Conservation (phyloP, 805 yeast species). For the Hanseniaspora clermontiae region DNA sequence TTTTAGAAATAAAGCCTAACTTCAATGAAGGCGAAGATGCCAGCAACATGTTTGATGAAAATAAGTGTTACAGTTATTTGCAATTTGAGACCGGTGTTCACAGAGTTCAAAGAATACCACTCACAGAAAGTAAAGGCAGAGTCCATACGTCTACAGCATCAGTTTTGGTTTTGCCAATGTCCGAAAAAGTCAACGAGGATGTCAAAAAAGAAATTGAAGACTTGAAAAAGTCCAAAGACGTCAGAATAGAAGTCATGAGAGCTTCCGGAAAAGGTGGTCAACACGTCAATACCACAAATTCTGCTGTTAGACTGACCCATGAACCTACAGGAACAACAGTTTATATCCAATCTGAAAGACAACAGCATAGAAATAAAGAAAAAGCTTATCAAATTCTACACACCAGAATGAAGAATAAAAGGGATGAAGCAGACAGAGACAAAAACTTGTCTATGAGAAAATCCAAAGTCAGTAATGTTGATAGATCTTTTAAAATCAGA, state of each 20-base stretch:
- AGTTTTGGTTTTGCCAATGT: slow-evolving; percentile 77
- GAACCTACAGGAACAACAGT: slow-evolving; percentile 83
- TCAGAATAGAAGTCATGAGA: slow-evolving; percentile 91
- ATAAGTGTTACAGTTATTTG: slow-evolving; percentile 61
- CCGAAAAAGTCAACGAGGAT: slow-evolving; percentile 35
- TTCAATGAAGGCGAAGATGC: background rate
- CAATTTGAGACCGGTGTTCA: slow-evolving; percentile 91
- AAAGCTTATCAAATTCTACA: slow-evolving; percentile 75
- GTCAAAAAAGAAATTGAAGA: slow-evolving; percentile 19
- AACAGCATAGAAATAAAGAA: slow-evolving; percentile 89
- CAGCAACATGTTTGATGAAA: slow-evolving; percentile 33
- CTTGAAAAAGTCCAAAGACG: slow-evolving; percentile 54
- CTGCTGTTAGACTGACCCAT: slow-evolving; percentile 89
- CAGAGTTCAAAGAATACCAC: slow-evolving; percentile 87
- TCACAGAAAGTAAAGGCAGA: slow-evolving; percentile 85
- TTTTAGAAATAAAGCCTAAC: slow-evolving; percentile 37
- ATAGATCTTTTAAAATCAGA: slow-evolving; percentile 82
- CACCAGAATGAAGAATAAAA: slow-evolving; percentile 69
- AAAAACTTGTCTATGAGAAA: slow-evolving; percentile 56
- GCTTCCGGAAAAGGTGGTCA: slow-evolving; percentile 97
- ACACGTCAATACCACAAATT: slow-evolving; percentile 93
- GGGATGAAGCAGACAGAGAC: slow-evolving; percentile 34
- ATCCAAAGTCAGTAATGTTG: slow-evolving; percentile 78
- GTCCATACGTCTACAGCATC: slow-evolving; percentile 95
- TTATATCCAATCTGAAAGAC: slow-evolving; percentile 84